Evolutionary conservation across 2,329 filamentous ascomycete species (phyloP), one percentile per base, ranked within the genome.

Genomic region (Lecanicillium sp.): DNA sequence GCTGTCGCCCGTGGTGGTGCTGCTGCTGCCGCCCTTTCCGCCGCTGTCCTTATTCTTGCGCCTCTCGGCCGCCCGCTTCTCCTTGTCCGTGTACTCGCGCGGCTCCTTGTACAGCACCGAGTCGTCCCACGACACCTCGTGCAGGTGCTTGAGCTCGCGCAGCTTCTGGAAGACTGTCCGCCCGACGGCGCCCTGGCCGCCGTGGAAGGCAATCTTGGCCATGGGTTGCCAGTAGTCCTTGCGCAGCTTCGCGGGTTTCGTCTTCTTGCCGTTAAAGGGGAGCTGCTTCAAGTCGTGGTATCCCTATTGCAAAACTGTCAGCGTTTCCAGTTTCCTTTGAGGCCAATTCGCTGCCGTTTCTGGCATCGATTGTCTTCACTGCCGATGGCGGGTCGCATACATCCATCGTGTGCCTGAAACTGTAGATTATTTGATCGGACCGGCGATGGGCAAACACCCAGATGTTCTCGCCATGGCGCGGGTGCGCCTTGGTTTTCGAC

Each of bases 161-260:
- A 86, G 71, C 60, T 78, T 80, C 57, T 81, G 78, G 64, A 71
- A 84, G 37, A 79, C 77, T 44, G 72, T 77, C 24, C 75, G 76
- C 20, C 83, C 82, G 12, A 81, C 67, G 21, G 67, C 60, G 50
- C 74, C 75, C 32, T 69, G 65, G 36, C 74, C 76, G 37, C 64
- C 51, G 36, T 73, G 73, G 60, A 86, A 81, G 58, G 74, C 67
- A 52, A 86, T 77, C 53, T 74, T 65, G 43, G 79, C 80, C 57
- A 85, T 67, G 6, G 78, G 78, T 27, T 68, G 67, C 82, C 83
- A 86, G 65, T 81, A 78, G 67, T 86, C 83, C 63, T 81, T 83
- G 50, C 83, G 79, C 32, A 86, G 67, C 57, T 78, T 79, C 46
- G 74, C 62, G 2, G 81, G 81, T 54, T 78, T 76, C 39, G 78